phyloP scores from a whole-genome alignment of 441 rosid species.

The Gossypium gossypioides region DNA sequence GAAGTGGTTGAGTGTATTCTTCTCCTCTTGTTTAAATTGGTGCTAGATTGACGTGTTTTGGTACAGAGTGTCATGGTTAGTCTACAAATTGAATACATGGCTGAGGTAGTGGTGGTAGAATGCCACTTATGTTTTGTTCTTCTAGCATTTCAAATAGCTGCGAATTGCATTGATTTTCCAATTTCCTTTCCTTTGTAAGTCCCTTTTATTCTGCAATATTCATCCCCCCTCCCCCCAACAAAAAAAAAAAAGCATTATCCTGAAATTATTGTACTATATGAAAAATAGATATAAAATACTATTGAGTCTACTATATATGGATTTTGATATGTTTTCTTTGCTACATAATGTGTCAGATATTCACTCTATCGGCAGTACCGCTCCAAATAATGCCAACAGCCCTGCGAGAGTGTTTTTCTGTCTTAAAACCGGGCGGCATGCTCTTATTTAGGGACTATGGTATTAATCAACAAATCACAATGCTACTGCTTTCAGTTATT shows the following conservation, averaged over 20 bases:
- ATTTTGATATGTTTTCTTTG: slow-evolving; percentile 1
- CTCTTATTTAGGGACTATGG: slow-evolving; percentile 84
- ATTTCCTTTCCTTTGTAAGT: background rate
- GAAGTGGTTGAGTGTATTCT: background rate
- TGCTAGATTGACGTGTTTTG: background rate
- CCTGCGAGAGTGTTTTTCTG: slow-evolving; percentile 51
- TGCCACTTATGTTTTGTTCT: background rate
- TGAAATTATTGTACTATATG: background rate
- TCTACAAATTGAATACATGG: background rate
- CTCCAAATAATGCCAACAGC: slow-evolving; percentile 51
- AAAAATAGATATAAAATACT: background rate
- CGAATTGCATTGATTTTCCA: background rate
- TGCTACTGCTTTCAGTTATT: background rate
- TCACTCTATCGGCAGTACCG: slow-evolving; percentile 82
- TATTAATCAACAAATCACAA: slow-evolving; percentile 23
- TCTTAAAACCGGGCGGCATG: slow-evolving; percentile 73
- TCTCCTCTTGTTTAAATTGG: background rate
- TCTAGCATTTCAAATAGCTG: background rate
- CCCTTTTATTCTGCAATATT: background rate
- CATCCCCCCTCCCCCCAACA: background rate
- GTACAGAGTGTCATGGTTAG: background rate
- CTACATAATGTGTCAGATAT: slow-evolving; percentile 38
- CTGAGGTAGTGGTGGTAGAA: background rate
- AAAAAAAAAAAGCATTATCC: background rate
- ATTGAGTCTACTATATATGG: background rate